Evolutionary conservation across 176 grass and related monocot species (phyloP), one percentile per base, ranked within the genome.

Genomic region (Ensete ventricosum): DNA sequence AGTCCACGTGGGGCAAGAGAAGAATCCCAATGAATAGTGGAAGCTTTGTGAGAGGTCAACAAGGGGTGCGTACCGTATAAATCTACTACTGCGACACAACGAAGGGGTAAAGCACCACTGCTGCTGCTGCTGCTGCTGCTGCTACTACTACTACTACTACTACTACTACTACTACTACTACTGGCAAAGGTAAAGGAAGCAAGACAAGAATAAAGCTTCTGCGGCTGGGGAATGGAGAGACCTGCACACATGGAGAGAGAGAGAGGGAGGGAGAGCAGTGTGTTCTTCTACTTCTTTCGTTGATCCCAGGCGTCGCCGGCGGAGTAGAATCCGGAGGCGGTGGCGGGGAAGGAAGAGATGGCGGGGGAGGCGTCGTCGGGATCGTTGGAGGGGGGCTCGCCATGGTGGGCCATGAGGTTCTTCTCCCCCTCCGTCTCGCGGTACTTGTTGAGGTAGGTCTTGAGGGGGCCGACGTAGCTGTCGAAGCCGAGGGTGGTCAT

Each of bases 401-500:
- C 59, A 2, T 53, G 84, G 0, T 62, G 26, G 8, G 9, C 67
- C 11, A 8, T 81, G 66, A 77, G 81, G 26, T 76, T 79, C 86
- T 84, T 96, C 76, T 92, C 92, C 34, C 92, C 92, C 75, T 96
- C 92, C 34, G 64, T 74, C 82, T 96, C 92, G 49, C 92, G 82
- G 82, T 87, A 92, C 50, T 64, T 74, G 71, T 86, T 84, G 64
- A 96, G 84, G 82, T 96, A 92, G 10, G 73, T 62, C 82, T 92
- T 96, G 78, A 96, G 86, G 55, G 86, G 78, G 73, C 22, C 27
- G 63, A 89, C 92, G 84, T 96, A 96, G 50, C 70, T 89, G 65
- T 96, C 92, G 78, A 96, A 96, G 1, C 88, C 92, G 1, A 96
- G 86, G 14, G 88, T 96, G 75, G 92, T 96, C 92, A 96, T 96